Base-by-base conservation (phyloP, 2,329 filamentous ascomycete genomes). In the Sporothrix humicola region DNA sequence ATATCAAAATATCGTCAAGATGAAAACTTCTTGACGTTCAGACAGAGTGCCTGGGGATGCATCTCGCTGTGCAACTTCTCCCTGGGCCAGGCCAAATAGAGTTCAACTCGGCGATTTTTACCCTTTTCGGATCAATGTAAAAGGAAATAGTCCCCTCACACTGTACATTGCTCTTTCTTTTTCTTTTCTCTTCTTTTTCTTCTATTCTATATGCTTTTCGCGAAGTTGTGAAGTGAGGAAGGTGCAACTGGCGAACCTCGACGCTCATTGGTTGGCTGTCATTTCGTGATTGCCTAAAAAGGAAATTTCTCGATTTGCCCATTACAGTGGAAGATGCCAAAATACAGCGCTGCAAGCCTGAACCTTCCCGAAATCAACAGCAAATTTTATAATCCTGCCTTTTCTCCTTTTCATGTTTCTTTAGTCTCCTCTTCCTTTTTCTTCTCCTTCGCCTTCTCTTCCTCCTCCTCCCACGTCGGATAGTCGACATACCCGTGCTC, bases 401-500 rank as follows among this genome's bases (percentile, higher is more conserved):
- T 20, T 15, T 44, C 42, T n/a, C 61, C n/a, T 46, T 66, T 66
- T 66, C 20, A 20, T 20, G n/a, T 20, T 20, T 54, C 52, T 23
- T 54, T 20, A 3, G 37, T 58, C n/a, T 58, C 23, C 10, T 26
- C n/a, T 12, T 2, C 8, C 9, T 20, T 31, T n/a, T 26, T 13
- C 8, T 23, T 58, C 9, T 58, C n/a, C 20, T 37, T 37, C 7
- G n/a, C 59, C 37, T 52, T 44, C n/a, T 17, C 50, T 26, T 54
- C 65, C 10, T 48, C 69, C 23, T 61, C 69, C 52, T n/a, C 52
- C 69, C 69, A 71, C 54, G 69, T 61, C 15, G 20, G 69, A 44
- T 71, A 71, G 56, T 61, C 69, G n/a, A 61, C 56, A 26, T 71
- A 71, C 8, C 69, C 69, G 13, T 71, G 52, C 54, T 61, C 54